These are phyloP conservation scores for Albizia julibrissin DNA, from an alignment of 306 rosid species.

Conservation along the genomic window DNA sequence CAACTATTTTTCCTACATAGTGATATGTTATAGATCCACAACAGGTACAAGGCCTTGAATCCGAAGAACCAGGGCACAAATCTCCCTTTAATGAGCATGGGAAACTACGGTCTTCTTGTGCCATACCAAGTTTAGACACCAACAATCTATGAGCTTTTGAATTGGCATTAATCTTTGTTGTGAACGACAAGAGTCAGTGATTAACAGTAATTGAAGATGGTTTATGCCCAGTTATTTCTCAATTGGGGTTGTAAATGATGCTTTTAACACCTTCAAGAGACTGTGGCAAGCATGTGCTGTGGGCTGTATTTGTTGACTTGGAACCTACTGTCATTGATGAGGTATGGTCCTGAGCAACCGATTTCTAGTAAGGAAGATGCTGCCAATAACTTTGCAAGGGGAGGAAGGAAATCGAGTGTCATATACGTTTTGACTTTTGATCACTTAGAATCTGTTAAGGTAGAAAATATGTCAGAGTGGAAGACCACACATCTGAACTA, in stretches of 20 bases:
- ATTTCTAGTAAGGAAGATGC: too few relatives aligned
- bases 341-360: too few relatives aligned
- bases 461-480: slow-evolving; percentile 76
- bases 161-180: slow-evolving; percentile 27
- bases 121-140: slow-evolving; percentile 52
- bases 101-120: slow-evolving; percentile 46
- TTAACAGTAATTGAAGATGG: slow-evolving; percentile 28
- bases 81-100: slow-evolving; percentile 38
- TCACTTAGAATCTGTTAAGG: slow-evolving; percentile 87
- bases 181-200: slow-evolving; percentile 58
- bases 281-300: too few relatives aligned
- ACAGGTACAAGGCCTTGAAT: slow-evolving; percentile 35
- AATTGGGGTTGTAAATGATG: too few relatives aligned
- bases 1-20: slow-evolving; percentile 25
- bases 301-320: too few relatives aligned
- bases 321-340: too few relatives aligned
- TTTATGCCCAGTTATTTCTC: too few relatives aligned
- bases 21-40: slow-evolving; percentile 38
- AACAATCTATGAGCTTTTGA: slow-evolving; percentile 47
- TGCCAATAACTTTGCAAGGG: slow-evolving; percentile 1
- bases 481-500: slow-evolving; percentile 78
- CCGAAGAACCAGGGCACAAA: slow-evolving; percentile 35
- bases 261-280: too few relatives aligned
- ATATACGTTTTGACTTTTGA: slow-evolving; percentile 51
- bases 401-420: slow-evolving; percentile 83